Base-by-base conservation (phyloP, 176 grass and related monocot genomes). In the Microstegium vimineum region DNA sequence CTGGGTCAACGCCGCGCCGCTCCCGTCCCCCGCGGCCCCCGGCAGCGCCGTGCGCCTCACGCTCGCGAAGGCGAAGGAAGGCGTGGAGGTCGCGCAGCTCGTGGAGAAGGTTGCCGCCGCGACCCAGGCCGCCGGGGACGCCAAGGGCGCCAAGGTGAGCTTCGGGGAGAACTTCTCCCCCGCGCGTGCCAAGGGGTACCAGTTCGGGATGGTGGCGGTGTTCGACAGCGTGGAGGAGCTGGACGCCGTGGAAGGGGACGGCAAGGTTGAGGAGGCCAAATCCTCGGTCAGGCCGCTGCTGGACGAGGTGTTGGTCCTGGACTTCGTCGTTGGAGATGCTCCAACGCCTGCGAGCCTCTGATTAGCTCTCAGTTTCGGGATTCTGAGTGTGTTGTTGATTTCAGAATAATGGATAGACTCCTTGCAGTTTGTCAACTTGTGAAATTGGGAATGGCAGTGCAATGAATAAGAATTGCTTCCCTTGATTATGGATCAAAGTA, bases 101-200 rank as follows among this genome's bases (percentile, higher is more conserved):
- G 81, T 81, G 27, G 85, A 85, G 74, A 75, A 54, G 45, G 79
- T 91, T 10, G 79, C 69, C 47, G 76, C 43, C 25, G 90, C 75
- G 65, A 91, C 82, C 18, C 74, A 46, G 71, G 72, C 45, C 16
- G 84, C 76, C 27, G 83, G 63, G 17, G 90, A 87, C 26, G 70
- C 65, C 22, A 82, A 45, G 65, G 87, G 87, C 3, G 42, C 76
- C 57, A 86, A 28, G 81, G 84, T 93, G 69, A 94, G 89, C 79
- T 93, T 90, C 38, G 96, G 96, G 37, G 96, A 95, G 68, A 99
- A 93, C 73, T 99, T 99, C 85, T 95, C 93, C 60, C 92, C 87
- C 15, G 92, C 75, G 10, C 81, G 93, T 73, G 96, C 96, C n/a
- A 98, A 98, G 82, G 96, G 93, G 18, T 93, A 87, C 85, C 77